Evolutionary conservation across 2,329 filamentous ascomycete species (phyloP), one percentile per base, ranked within the genome.

Genomic region (Aspergillus amoenus): DNA sequence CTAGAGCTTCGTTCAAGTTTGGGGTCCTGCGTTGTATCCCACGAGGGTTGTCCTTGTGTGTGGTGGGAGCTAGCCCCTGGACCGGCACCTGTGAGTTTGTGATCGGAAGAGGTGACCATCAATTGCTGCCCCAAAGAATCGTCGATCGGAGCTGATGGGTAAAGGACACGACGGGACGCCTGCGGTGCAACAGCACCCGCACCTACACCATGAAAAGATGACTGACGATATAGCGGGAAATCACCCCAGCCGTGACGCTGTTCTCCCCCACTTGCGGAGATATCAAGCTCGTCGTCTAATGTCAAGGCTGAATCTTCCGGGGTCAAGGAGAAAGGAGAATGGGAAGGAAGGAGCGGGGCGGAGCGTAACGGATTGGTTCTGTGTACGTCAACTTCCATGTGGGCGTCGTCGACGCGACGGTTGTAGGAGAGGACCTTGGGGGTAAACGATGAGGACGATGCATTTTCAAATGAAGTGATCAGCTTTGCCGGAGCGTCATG

Each of bases 1-100:
- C 74, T 78, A 12, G 73, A 66, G 57, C 75, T 78, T 39, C 77
- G 73, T 41, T 74, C 70, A 11, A 66, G 37, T 39, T 68, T 67
- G 8, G 54, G 52, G 13, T 67, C 68, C 49, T 61, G 56, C 34
- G 69, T 45, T 12, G 59, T 55, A 55, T 66, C 62, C 51, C 64
- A 54, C 27, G 58, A 46, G n/a, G 61, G 51, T 54, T 66, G 63
- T 63, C 67, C 56, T 41, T 63, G 45, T 56, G 61, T 60, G 52
- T 62, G 57, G 63, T 68, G 61, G 49, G 63, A 58, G 47, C 58
- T 50, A 47, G 42, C 51, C 55, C 71, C 70, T 40, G 57, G 49
- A 39, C 64, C 58, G 42, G 62, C 55, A 24, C 55, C 53, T 32
- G 58, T 50, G 51, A 56, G 54, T 32, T 64, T 61, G 49, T 61